Evolutionary conservation across 805 yeast species (phyloP).

Genomic region (Zygotorulaspora florentina): DNA sequence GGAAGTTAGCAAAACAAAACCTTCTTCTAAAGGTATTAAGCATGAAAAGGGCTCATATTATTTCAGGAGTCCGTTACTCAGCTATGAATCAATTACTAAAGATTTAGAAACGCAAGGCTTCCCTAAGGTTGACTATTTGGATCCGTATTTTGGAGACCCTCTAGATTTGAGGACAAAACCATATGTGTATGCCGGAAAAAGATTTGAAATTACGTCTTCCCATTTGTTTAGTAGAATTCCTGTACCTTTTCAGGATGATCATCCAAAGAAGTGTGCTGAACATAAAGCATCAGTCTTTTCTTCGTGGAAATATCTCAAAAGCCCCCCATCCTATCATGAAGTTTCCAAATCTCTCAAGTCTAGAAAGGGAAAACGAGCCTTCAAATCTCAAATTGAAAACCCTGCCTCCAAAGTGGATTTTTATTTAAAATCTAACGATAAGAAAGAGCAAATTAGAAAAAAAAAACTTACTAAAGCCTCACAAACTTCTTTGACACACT

Average conservation of each 20-base stretch:
- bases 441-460: slow-evolving; percentile 26
- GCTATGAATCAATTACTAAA: slow-evolving; percentile 36
- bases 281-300: slow-evolving; percentile 5
- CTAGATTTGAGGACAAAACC: slow-evolving; percentile 52
- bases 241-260: slow-evolving; percentile 23
- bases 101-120: slow-evolving; percentile 48
- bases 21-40: slow-evolving; percentile 3
- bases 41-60: slow-evolving; percentile 4
- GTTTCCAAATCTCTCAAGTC: slow-evolving; percentile 25
- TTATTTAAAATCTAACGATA: slow-evolving; percentile 15
- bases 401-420: slow-evolving; percentile 37
- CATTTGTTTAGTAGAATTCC: slow-evolving; percentile 35
- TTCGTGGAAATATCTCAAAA: slow-evolving; percentile 44
- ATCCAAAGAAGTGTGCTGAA: slow-evolving; percentile 6
- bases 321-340: slow-evolving; percentile 46
- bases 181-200: slow-evolving; percentile 63
- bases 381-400: slow-evolving; percentile 50
- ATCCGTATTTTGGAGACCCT: slow-evolving; percentile 58
- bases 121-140: slow-evolving; percentile 50
- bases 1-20: slow-evolving; percentile 1
- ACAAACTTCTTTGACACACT: slow-evolving; percentile 48
- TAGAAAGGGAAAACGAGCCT: slow-evolving; percentile 13
- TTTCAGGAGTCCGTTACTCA: slow-evolving; percentile 22
- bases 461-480: slow-evolving; percentile 30
- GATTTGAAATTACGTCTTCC: slow-evolving; percentile 45